These are phyloP conservation scores for Gigaspora rosea DNA, from an alignment of 192 early-diverging fungal genomes.

Conservation along the genomic window DNA sequence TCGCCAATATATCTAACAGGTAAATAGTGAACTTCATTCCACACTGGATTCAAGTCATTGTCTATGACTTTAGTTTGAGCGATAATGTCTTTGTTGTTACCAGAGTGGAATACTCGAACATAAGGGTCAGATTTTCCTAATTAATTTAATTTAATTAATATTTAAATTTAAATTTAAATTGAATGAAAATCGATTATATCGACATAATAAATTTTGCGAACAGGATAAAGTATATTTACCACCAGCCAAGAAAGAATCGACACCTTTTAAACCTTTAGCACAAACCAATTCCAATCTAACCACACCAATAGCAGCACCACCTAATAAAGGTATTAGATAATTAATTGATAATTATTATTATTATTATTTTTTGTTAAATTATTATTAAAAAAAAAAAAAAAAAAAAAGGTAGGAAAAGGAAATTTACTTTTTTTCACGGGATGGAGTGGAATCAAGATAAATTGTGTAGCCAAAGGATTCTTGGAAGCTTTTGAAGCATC, in stretches of 20 bases:
- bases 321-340: not conserved
- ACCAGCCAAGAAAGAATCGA: not conserved
- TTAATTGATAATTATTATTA: not conserved
- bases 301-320: conserved; percentile 19
- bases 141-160: no score
- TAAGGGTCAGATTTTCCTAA: conserved; percentile 91
- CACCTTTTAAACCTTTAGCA: conserved; percentile 17
- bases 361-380: not conserved
- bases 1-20: conserved; percentile 80
- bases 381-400: not conserved
- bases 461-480: not conserved
- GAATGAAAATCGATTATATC: not conserved
- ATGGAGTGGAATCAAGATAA: no score
- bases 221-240: not conserved
- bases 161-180: not conserved
- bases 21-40: conserved; percentile 89
- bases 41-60: conserved; percentile 84
- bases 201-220: not conserved
- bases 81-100: conserved; percentile 43
- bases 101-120: conserved; percentile 54
- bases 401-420: not conserved
- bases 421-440: no score
- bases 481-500: no score
- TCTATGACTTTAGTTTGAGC: conserved; percentile 81
- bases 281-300: conserved; percentile 26